A percentile compares a stretch with the other conserved stretches of the same genome.
These are phyloP conservation scores for Geotrichum fermentans DNA, from an alignment of 1,139 yeast genomes.

Conservation along the genomic window DNA sequence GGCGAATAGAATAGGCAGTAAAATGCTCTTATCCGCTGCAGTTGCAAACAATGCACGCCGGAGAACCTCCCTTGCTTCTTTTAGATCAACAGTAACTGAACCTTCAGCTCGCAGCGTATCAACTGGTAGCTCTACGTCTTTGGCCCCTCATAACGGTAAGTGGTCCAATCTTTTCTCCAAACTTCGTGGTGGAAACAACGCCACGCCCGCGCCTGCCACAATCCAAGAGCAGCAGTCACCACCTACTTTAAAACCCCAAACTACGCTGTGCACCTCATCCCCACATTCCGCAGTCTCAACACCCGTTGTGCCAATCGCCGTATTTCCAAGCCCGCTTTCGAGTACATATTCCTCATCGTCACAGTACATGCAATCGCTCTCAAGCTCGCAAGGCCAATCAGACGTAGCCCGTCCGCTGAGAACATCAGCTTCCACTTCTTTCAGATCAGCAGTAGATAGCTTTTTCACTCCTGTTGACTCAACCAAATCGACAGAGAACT, in stretches of 20 bases:
- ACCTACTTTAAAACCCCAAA: neutral
- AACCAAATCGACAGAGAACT: no score
- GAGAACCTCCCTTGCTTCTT: constrained; percentile 4
- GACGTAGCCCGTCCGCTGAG: neutral
- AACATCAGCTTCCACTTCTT: no score
- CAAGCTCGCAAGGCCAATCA: neutral
- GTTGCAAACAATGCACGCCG: constrained; percentile 19
- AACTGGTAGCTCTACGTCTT: neutral
- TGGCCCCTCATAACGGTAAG: neutral
- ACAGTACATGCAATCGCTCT: neutral
- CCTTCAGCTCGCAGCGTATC: neutral
- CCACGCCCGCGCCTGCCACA: neutral
- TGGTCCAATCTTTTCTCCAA: constrained; percentile 9
- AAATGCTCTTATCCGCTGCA: constrained; percentile 21
- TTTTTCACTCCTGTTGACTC: no score
- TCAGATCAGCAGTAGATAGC: no score
- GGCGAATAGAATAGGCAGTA: constrained; percentile 12
- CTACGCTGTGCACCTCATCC: neutral
- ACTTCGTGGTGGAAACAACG: neutral
- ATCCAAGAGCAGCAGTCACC: neutral
- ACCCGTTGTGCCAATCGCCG: neutral
- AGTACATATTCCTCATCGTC: constrained; percentile 4
- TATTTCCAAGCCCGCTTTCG: neutral
- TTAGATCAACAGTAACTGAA: neutral
- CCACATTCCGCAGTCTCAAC: constrained; percentile 7